Conservation (phyloP, 805 yeast genomes). For the Candida corydali region DNA sequence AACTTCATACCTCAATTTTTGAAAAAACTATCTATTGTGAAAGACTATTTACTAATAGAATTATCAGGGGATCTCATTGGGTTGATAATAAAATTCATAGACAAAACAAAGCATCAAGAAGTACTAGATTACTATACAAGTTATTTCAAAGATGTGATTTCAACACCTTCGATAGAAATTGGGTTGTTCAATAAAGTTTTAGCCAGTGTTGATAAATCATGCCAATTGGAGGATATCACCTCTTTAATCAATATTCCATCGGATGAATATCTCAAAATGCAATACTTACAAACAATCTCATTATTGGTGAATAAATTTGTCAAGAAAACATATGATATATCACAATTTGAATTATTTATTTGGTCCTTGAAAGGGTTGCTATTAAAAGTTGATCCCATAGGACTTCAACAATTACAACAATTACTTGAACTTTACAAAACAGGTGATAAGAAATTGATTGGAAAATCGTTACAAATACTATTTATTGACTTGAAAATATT, state of each 20-base stretch:
- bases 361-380: constrained; percentile 76
- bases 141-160: constrained; percentile 22
- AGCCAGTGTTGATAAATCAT: constrained; percentile 48
- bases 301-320: constrained; percentile 47
- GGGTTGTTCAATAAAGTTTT: constrained; percentile 43
- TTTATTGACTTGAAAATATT: constrained; percentile 66
- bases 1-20: constrained; percentile 41
- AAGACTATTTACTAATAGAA: constrained; percentile 26
- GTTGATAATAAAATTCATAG: constrained; percentile 34
- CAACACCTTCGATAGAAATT: constrained; percentile 29
- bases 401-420: constrained; percentile 18
- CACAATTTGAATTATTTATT: constrained; percentile 51
- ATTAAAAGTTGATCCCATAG: constrained; percentile 47
- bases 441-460: constrained; percentile 25
- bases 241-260: constrained; percentile 7
- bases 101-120: constrained; percentile 41
- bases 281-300: constrained; percentile 53
- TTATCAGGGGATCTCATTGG: constrained; percentile 40
- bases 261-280: constrained; percentile 38
- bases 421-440: constrained; percentile 21
- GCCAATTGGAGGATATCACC: constrained; percentile 9
- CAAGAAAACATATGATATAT: background rate
- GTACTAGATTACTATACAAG: constrained; percentile 35
- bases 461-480: constrained; percentile 59
- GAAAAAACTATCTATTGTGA: constrained; percentile 1